Percentiles rank a stretch among this genome's conserved stretches.
phyloP scores from a whole-genome alignment of 1,284 basidiomycete genomes.

The Ganoderma lucidum region DNA sequence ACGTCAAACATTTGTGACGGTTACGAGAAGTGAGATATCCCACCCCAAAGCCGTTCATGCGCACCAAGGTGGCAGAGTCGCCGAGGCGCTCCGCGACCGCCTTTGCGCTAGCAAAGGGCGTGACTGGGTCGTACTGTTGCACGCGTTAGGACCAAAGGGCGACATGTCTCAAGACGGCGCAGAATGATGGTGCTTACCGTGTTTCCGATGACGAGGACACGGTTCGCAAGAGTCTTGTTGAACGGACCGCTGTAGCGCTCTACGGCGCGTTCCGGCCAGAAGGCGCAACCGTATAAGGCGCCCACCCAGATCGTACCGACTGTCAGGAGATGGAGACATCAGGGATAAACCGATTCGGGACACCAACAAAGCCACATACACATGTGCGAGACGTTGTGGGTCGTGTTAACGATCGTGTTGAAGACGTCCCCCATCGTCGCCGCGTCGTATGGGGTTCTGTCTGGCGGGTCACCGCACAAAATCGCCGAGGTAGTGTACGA shows the following conservation, averaged over 20 bases:
- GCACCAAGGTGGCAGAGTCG: conserved; percentile 27
- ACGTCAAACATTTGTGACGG: not conserved
- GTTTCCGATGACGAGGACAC: conserved; percentile 34
- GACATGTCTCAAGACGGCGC: too few species aligned
- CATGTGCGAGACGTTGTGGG: conserved; percentile 28
- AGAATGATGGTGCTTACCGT: conserved; percentile 15
- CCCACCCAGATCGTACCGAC: conserved; percentile 22
- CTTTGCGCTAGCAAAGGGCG: conserved; percentile 31
- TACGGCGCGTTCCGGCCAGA: conserved; percentile 34
- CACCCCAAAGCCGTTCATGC: conserved; percentile 35
- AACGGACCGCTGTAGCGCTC: conserved; percentile 37
- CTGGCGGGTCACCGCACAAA: conserved; percentile 26
- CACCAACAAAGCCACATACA: conserved; percentile 23
- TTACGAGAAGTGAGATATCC: not conserved
- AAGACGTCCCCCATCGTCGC: conserved; percentile 30
- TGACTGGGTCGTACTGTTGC: conserved; percentile 30
- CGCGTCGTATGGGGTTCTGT: conserved; percentile 16
- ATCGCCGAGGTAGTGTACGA: conserved; percentile 21
- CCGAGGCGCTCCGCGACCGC: conserved; percentile 27
- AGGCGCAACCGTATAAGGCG: conserved; percentile 15
- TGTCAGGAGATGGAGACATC: not conserved
- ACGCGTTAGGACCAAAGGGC: not conserved
- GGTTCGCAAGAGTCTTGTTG: conserved; percentile 33
- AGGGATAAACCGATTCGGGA: not conserved
- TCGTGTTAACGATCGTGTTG: conserved; percentile 24